Base-by-base conservation (phyloP, 2,329 filamentous ascomycete species). In the Biscogniauxia mediterranea region DNA sequence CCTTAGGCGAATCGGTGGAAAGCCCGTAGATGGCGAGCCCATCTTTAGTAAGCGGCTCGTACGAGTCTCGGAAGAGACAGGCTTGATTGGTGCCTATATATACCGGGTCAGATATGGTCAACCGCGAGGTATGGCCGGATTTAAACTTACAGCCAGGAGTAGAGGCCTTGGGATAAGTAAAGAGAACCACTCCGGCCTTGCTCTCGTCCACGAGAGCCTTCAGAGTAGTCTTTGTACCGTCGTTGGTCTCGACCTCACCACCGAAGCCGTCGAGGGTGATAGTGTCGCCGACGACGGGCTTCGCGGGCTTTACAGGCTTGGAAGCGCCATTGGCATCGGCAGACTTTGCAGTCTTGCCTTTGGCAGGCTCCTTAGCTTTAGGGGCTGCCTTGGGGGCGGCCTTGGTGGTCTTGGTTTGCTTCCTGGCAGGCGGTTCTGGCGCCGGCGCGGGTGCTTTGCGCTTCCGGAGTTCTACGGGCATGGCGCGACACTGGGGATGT, bases 81-180 rank as follows among this genome's bases (percentile, higher is more conserved):
- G 85, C 95, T 83, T 99, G 95, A 61, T 84, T 95, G 60, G 93
- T 98, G 83, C 94, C 93, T 97, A 64, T 53, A 62, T 53, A 61
- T 57, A 60, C 63, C 54, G 63, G 53, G 63, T 70, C 57, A 69
- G 66, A 63, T 42, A 51, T 58, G 52, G 55, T 42, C 23, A 59
- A 51, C 54, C 57, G 49, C 53, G 56, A 57, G 55, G 55, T 15
- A n/a, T 26, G 28, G 60, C 51, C 51, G 55, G 51, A 46, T 61
- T n/a, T 59, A 75, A 75, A 80, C 92, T 85, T 87, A 97, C 94
- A 98, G 65, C 94, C 94, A 46, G 92, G 92, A 21, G 95, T 99
- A 26, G 90, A 95, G 13, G 95, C 95, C 79, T 91, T 96, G 61
- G 95, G 95, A 74, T 98, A 98, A 32, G 93, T 97, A 77, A 99